These are phyloP conservation scores for Eucalyptus tenuipes DNA, from an alignment of 345 rosid species.

Conservation along the genomic window DNA sequence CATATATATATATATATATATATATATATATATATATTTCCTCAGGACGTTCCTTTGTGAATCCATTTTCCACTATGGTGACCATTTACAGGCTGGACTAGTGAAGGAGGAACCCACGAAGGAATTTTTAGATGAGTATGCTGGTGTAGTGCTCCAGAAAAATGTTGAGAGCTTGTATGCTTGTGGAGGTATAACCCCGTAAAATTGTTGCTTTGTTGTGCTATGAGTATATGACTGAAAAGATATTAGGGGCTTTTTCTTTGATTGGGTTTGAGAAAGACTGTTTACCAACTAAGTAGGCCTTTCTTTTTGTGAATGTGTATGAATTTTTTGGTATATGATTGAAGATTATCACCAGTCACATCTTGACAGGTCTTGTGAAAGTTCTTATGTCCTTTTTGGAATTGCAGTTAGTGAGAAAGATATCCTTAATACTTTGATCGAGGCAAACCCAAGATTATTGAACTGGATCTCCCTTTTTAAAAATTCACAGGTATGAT, in stretches of 20 bases:
- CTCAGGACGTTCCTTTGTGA: neutral
- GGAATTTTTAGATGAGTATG: conserved; percentile 54
- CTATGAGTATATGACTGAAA: neutral
- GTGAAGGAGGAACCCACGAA: conserved; percentile 44
- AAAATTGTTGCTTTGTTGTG: neutral
- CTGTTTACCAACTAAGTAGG: neutral
- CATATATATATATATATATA: too few species aligned
- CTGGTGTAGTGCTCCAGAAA: conserved; percentile 52
- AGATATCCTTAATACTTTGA: conserved; percentile 52
- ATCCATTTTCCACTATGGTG: neutral
- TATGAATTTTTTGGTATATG: neutral
- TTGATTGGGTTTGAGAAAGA: neutral
- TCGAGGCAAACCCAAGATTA: conserved; percentile 65
- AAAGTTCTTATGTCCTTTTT: neutral
- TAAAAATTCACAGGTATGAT: conserved; percentile 55
- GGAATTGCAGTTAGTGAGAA: conserved; percentile 56
- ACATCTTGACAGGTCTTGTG: neutral
- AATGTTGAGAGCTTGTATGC: conserved; percentile 84
- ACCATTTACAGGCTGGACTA: conserved; percentile 60
- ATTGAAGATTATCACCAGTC: neutral
- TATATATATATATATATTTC: neutral
- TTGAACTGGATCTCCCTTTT: conserved; percentile 58
- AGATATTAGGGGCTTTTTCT: neutral
- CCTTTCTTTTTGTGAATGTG: neutral
- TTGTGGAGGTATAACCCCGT: conserved; percentile 63